Evolutionary conservation across 768 basidiomycete genomes (phyloP).

Genomic region (Nidularia pulvinata): DNA sequence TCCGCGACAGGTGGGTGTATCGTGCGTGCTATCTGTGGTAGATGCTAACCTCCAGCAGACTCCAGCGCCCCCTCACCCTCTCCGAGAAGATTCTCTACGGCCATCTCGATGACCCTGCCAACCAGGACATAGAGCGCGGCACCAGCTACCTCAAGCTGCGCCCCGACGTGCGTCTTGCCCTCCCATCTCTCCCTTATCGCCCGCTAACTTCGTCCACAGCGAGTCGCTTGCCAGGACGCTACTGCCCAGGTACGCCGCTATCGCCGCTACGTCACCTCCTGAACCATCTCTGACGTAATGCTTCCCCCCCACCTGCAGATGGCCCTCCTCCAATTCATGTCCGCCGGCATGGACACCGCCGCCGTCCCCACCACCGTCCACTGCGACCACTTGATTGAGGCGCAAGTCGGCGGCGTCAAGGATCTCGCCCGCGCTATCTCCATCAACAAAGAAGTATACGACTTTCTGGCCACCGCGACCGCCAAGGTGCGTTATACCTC

Average conservation of each 20-base stretch:
- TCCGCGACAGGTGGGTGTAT: constrained; percentile 71
- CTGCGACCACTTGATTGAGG: constrained; percentile 99
- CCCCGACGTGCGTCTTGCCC: constrained; percentile 76
- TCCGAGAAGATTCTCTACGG: constrained; percentile 99
- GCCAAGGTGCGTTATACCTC: constrained; percentile 63
- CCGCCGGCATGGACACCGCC: constrained; percentile 96
- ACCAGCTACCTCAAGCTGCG: constrained; percentile 96
- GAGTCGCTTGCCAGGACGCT: constrained; percentile 91
- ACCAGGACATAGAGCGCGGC: constrained; percentile 90
- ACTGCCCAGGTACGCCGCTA: constrained; percentile 67
- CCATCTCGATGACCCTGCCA: constrained; percentile 93
- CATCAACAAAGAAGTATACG: constrained; percentile 98
- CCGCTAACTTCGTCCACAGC: constrained; percentile 36
- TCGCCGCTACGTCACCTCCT: constrained; percentile 9
- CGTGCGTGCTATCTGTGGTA: neutral
- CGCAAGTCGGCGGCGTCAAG: constrained; percentile 91
- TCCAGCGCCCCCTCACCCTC: constrained; percentile 88
- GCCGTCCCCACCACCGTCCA: constrained; percentile 99
- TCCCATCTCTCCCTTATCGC: constrained; percentile 2
- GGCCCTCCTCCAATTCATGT: constrained; percentile 99
- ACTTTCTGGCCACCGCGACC: constrained; percentile 97
- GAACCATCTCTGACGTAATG: constrained; percentile 23
- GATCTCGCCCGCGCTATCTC: constrained; percentile 91
- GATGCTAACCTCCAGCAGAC: constrained; percentile 37
- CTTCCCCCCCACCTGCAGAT: constrained; percentile 54